phyloP scores from a whole-genome alignment of 163 green algal species.

The Trebouxia gelatinosa region DNA sequence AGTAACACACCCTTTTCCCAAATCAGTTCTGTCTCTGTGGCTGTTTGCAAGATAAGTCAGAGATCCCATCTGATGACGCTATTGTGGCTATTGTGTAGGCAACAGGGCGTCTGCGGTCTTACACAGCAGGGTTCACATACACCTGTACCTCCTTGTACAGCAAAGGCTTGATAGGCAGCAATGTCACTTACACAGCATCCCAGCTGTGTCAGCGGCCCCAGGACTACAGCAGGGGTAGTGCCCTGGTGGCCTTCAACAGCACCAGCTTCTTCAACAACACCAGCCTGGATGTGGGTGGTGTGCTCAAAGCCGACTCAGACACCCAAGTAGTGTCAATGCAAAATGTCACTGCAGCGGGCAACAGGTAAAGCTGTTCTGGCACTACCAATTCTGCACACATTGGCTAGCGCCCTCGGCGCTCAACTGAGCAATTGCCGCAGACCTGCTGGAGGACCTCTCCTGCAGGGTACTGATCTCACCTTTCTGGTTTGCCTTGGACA shows the following conservation, averaged over 20 bases:
- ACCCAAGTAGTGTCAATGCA: background rate
- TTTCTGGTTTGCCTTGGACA: background rate
- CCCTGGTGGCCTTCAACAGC: constrained; percentile 1
- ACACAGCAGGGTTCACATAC: constrained; percentile 30
- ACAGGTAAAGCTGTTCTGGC: too few species aligned
- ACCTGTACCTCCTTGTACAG: constrained; percentile 34
- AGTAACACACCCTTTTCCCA: too few species aligned
- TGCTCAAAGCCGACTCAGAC: background rate
- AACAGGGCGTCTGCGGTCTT: background rate
- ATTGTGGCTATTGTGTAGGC: too few species aligned
- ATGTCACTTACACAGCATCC: background rate
- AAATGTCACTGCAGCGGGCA: background rate
- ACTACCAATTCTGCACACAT: background rate
- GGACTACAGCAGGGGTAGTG: constrained; percentile 27
- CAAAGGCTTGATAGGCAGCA: constrained; percentile 29
- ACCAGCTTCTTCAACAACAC: background rate
- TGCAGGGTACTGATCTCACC: background rate
- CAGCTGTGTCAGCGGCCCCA: constrained; percentile 23
- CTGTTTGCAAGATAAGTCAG: too few species aligned
- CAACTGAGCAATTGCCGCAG: background rate
- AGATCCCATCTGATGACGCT: too few species aligned
- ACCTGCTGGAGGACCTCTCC: background rate
- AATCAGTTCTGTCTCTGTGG: too few species aligned
- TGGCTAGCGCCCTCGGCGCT: too few species aligned
- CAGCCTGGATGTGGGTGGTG: background rate